Base-by-base conservation (phyloP, 768 basidiomycete genomes). In the Serpula lacrymans region DNA sequence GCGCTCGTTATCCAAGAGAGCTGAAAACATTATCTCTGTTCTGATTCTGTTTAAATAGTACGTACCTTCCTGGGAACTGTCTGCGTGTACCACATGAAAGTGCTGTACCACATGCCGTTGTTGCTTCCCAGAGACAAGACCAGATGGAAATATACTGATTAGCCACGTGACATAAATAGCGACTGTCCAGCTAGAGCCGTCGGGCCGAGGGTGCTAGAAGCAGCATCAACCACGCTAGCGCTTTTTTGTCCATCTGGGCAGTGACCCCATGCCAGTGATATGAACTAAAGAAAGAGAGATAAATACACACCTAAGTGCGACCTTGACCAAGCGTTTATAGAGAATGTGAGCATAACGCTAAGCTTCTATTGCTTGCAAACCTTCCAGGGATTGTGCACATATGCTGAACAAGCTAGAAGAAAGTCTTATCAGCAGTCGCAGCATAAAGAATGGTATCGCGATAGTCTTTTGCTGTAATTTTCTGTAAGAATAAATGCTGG, bases 361-460 rank as follows among this genome's bases (percentile, higher is more conserved):
- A n/a, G n/a, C n/a, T n/a, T n/a, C n/a, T n/a, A n/a, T n/a, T n/a
- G n/a, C n/a, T n/a, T n/a, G n/a, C n/a, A n/a, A n/a, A n/a, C n/a
- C n/a, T n/a, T n/a, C n/a, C n/a, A n/a, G n/a, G n/a, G n/a, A n/a
- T n/a, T 14, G 31, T 14, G 31, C 31, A 14, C 31, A 33, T 18
- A 33, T 33, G 31, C 14, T 18, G 31, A 33, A 14, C 6, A 6
- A 6, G 14, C 14, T 8, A n/a, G 14, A 14, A 33, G 6, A 33
- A 33, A 33, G 20, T n/a, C 31, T 33, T 33, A 33, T 33, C 31
- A 33, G 31, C 27, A 33, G 31, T 14, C 14, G 31, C 31, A 6
- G 14, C 14, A 33, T 14, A 8, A 18, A 33, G 31, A 6, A 6
- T 14, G 20, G 31, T 6, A 33, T 14, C 8, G 6, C 31, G n/a